Base-by-base conservation (phyloP, 148 eudicot genomes). In the Hydrangea macrophylla region DNA sequence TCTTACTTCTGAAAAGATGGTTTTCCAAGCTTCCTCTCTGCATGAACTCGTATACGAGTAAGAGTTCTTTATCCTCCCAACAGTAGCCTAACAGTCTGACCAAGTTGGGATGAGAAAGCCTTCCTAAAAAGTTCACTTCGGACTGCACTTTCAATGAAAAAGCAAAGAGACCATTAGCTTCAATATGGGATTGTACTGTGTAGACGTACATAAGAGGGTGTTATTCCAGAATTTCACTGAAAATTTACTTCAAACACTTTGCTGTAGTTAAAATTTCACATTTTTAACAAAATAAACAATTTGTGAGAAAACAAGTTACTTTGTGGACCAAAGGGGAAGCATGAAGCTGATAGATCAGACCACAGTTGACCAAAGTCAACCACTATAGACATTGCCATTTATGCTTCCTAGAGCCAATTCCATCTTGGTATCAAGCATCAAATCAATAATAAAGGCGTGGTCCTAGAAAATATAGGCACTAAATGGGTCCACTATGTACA, bases 61-160 rank as follows among this genome's bases (percentile, higher is more conserved):
- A 75, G 58, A 82, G 80, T 18, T 80, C 86, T 31, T 68, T 37
- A 62, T 85, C 86, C 70, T 85, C 86, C 84, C 81, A 78, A 32
- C 89, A 85, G 65, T 85, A 85, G 6, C 86, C 89, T 67, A 85
- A 60, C 56, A 85, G 77, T 73, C 76, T 85, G 6, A 85, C 89
- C 60, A 85, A 69, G 58, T 83, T 83, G 1, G 84, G 86, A 76
- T 85, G 89, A 25, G 77, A 83, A 44, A 85, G 81, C 40, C 81
- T 78, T 62, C 86, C 89, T 67, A 82, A 75, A 74, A 83, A 82
- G 60, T 83, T 76, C 64, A 82, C 89, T 70, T 85, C 89, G 2
- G 89, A 82, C 89, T 85, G 78, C 79, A 78, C 39, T 75, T 56
- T 22, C 6, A 58, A 31, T 60, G 35, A 58, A 55, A 35, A 24